Evolutionary conservation across 768 basidiomycete species (phyloP), one percentile per base, ranked within the genome.

Genomic region (Trametes coccinea): DNA sequence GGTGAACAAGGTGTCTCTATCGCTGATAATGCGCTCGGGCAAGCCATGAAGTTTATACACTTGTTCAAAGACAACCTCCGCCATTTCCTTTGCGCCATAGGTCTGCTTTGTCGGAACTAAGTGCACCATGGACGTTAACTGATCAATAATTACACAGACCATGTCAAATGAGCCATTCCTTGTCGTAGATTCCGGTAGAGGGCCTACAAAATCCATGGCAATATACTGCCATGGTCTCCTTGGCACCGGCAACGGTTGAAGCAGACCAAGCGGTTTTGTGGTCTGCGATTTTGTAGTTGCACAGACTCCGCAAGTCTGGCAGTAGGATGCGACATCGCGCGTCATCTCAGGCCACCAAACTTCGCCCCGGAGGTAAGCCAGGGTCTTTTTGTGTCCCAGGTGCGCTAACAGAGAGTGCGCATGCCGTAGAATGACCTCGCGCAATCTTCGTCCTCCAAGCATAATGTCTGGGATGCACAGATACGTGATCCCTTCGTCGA

Each of bases 321-420:
- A 76, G 39, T 53, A 78, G 0, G 59, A 48, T 6, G 68, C 34
- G 0, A 72, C 61, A 29, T 79, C 75, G 0, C 34, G 1, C 0
- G 62, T 67, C 55, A 79, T 73, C 0, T 66, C 57, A 13, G 73
- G 73, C 78, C 78, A 79, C 76, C 78, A 78, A 0, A 77, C 71
- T 2, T 74, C 54, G 22, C 76, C 70, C 4, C 69, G 39, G 0
- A 79, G 61, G 40, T 73, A 76, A 0, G 59, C 39, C 0, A 77
- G 10, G 0, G 77, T 79, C 60, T 79, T 79, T 1, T 13, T 30
- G 0, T 65, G 27, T 0, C 78, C 75, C 0, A 80, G 54, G 46
- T 80, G 79, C 0, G 77, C 78, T 1, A 79, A 43, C 0, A 79
- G 9, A 0, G 74, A 76, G 46, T 80, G 79, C 0, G 75, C 76